Evolutionary conservation across 1,284 basidiomycete genomes (phyloP).

Genomic region (Cerrena zonata): DNA sequence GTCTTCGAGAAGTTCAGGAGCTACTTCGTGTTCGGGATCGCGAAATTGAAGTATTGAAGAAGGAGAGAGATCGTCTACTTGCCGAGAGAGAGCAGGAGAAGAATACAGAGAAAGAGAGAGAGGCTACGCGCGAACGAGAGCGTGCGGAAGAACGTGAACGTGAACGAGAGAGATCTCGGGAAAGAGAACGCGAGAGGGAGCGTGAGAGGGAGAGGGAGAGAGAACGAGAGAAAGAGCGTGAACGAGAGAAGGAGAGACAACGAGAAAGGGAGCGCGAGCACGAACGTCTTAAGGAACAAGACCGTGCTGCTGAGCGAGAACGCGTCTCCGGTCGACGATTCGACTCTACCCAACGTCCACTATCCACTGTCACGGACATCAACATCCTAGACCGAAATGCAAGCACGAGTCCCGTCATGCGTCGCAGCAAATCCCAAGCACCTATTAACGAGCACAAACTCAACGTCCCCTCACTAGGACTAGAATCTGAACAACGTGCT

Average conservation of each 20-base stretch:
- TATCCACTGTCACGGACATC: constrained; percentile 4
- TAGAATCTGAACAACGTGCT: constrained; percentile 34
- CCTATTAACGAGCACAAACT: not conserved
- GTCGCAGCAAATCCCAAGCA: constrained; percentile 7
- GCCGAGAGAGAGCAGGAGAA: constrained; percentile 26
- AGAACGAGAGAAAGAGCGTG: constrained; percentile 9
- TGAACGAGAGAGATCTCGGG: constrained; percentile 6
- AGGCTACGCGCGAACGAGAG: constrained; percentile 20
- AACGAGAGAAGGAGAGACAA: constrained; percentile 10
- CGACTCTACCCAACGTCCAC: not conserved
- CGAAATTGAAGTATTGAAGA: constrained; percentile 52
- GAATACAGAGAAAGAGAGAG: constrained; percentile 10
- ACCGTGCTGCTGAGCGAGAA: constrained; percentile 19
- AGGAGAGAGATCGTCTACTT: constrained; percentile 34
- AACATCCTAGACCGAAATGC: not conserved
- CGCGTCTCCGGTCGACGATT: constrained; percentile 17
- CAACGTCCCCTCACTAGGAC: constrained; percentile 19
- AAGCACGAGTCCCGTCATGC: not conserved
- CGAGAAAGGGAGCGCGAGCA: constrained; percentile 11
- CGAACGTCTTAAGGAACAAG: constrained; percentile 8
- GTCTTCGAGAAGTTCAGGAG: constrained; percentile 32
- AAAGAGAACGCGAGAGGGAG: constrained; percentile 7
- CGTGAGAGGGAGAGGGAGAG: constrained; percentile 9
- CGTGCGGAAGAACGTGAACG: constrained; percentile 15
- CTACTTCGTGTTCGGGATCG: constrained; percentile 28